Conservation (phyloP, 306 rosid genomes). For the Geum urbanum region DNA sequence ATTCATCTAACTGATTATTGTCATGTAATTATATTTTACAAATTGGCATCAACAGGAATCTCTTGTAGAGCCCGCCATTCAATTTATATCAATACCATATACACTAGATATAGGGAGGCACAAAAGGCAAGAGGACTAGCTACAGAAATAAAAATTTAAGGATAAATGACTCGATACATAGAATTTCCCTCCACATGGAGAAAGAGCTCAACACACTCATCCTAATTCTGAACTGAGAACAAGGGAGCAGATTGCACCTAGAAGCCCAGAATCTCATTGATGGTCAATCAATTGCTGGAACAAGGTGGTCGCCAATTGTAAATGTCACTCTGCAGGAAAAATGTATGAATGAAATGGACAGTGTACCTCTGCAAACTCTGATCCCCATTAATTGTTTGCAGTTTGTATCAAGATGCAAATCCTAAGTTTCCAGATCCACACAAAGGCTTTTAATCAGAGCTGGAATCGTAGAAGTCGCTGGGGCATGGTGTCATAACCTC, state of each 20-base stretch:
- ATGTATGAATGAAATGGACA: conserved; percentile 33
- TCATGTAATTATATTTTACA: conserved; percentile 48
- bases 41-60: conserved; percentile 40
- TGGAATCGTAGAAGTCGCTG: conserved; percentile 87
- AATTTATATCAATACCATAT: conserved; percentile 55
- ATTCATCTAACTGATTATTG: conserved; percentile 22
- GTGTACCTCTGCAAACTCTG: conserved; percentile 25
- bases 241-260: conserved; percentile 12
- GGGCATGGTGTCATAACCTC: conserved; percentile 98
- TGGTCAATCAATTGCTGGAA: conserved; percentile 10
- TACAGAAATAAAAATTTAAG: conserved; percentile 1
- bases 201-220: conserved; percentile 25
- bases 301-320: conserved; percentile 27
- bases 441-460: conserved; percentile 51
- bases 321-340: conserved; percentile 34
- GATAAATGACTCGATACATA: conserved; percentile 20
- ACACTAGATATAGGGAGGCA: conserved; percentile 49
- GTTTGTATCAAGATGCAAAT: conserved; percentile 29
- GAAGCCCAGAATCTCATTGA: conserved; percentile 12
- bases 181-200: conserved; percentile 37
- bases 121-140: conserved; percentile 42
- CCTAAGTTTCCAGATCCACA: conserved; percentile 17
- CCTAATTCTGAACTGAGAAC: conserved; percentile 22
- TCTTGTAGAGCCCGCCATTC: conserved; percentile 31
- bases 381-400: conserved; percentile 23